Base-by-base conservation (phyloP, 2,329 filamentous ascomycete genomes). In the Metarhizium album region DNA sequence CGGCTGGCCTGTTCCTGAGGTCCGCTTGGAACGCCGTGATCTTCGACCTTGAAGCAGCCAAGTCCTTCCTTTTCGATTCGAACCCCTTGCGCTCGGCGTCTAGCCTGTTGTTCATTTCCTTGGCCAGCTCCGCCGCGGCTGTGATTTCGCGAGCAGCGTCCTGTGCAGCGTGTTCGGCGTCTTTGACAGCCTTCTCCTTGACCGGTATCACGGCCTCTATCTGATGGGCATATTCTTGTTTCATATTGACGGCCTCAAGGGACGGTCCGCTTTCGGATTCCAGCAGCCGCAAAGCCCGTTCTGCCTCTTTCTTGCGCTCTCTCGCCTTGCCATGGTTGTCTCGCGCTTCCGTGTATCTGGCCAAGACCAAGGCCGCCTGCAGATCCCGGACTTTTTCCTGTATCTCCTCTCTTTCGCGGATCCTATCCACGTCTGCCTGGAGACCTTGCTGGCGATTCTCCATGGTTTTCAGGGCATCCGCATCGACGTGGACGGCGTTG, bases 341-440 rank as follows among this genome's bases (percentile, higher is more conserved):
- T 45, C 77, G 75, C 1, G 80, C 72, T 29, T 79, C 71, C 31
- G 72, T 73, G 60, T 87, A 91, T 54, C 78, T 72, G 20, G 85
- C 76, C 37, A 90, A 71, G 0, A 86, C 80, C 38, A 83, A 77
- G 24, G 80, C 77, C 35, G 77, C 78, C 55, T 85, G 74, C 45
- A 95, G 73, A 45, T 84, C 73, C 24, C 77, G 70, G 4, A 91
- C 74, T 51, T 78, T 79, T 48, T 78, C 70, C 59, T 84, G 73
- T 47, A 90, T 80, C 48, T 80, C 75, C 50, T 84, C 79, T 52
- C 90, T 80, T 64, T 97, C 85, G 46, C 81, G 80, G 60, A 93
- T 77, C 55, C 87, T 83, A 59, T 94, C 84, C 23, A 97, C 90
- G 60, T 96, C 90, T 9, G 80, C 83, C 60, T 87, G 81, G 43